Evolutionary conservation across 2,329 filamentous ascomycete genomes (phyloP), one percentile per base, ranked within the genome.

Genomic region (Pezicula radicicola): DNA sequence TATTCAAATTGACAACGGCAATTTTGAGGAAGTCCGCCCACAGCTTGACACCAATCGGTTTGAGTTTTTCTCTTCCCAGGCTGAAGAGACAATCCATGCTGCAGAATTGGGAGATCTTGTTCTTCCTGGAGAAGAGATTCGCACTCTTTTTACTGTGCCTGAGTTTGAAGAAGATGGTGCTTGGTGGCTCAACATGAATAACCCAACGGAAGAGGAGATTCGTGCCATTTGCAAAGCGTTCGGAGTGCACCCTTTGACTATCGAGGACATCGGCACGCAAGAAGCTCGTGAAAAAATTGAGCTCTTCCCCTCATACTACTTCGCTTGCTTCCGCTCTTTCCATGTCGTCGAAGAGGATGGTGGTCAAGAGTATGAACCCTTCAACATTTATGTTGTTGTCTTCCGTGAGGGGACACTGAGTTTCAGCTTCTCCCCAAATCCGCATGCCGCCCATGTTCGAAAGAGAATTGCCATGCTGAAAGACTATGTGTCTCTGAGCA

Each of bases 211-310:
- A 65, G 91, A 93, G 53, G 94, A 97, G 68, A 85, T 96, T 18
- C 84, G 86, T 41, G 87, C 87, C 28, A 87, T 99, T 56, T 96
- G 91, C 75, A 91, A 92, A 65, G 92, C 94, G 4, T 99, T 99
- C 70, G 91, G 91, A 13, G 89, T 99, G 50, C 94, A 99, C 71
- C 93, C 93, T 33, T 76, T 99, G 69, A 99, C 94, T 0, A 89
- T 93, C 37, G 94, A 99, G 71, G 94, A 99, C 75, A 97, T 99
- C 60, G 87, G 87, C 54, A 96, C 90, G 0, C 91, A 97, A 68
- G 94, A 99, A 72, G 88, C 92, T 10, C 91, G 94, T 41, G 94
- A 99, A 74, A 99, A 99, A 76, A 96, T 99, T 51, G 94, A 99
- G 71, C 80, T 99, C 21, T 99, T 99, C 74, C 89, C 90, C 21